Evolutionary conservation across 768 basidiomycete genomes (phyloP), one percentile per base, ranked within the genome.

Genomic region (Agrocybe praecox): DNA sequence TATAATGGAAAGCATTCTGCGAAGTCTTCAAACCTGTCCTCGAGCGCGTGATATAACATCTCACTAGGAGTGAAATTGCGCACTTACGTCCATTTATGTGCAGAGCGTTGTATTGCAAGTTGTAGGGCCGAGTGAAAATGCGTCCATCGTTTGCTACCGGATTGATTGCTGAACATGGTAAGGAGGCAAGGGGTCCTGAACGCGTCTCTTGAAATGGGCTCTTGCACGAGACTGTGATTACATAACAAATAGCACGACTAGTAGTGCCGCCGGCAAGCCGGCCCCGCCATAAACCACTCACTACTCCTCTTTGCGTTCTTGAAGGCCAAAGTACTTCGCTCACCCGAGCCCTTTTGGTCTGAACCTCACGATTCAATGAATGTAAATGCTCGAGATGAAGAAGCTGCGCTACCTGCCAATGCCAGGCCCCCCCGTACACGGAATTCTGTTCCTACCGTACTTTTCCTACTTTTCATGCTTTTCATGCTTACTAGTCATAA

Each of bases 401-500:
- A 82, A 57, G 67, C 72, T 23, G 77, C 73, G 26, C 46, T 71
- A 55, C 70, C 72, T 50, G 59, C 59, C 50, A 62, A 57, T 55
- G 48, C 61, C 47, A 62, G 63, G 26, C 57, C 69, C 10, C 72
- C 72, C 36, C 61, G 70, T 14, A 72, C 73, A 26, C 81, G 88
- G 23, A 83, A 82, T 69, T 87, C 89, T 1, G 72, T 92, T 40
- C 82, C 90, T 1, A 86, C 88, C 6, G 83, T 94, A 62, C 76
- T 93, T 33, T 85, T 94, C 74, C 76, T 92, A 53, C 81, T 79
- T 62, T 82, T 93, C 56, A 78, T 92, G 66, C 75, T 93, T 23
- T 92, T 89, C 72, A 80, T 93, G 83, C 82, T 93, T 69, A 89
- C 87, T 46, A 91, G 86, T 62, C 86, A 88, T 57, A 86, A 80